Conservation (phyloP, 305 asterid genomes). For the Lippia alba region DNA sequence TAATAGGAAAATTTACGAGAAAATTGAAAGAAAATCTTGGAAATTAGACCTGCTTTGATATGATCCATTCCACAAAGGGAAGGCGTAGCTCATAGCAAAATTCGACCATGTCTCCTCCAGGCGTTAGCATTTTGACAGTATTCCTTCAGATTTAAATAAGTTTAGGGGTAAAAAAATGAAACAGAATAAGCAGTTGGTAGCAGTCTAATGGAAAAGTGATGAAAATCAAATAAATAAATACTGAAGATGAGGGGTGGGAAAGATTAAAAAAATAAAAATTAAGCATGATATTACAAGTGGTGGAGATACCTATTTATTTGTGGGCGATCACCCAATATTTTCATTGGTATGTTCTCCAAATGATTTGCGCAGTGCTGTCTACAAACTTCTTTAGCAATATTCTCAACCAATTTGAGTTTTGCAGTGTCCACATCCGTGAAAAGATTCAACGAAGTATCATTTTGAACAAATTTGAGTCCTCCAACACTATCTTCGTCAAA, state of each 20-base stretch:
- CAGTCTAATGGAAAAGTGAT: constrained; percentile 33
- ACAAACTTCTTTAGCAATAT: constrained; percentile 67
- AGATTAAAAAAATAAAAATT: not conserved
- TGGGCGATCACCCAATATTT: constrained; percentile 64
- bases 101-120: constrained; percentile 94
- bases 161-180: constrained; percentile 20
- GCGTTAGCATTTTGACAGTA: constrained; percentile 77
- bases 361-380: constrained; percentile 89
- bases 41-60: constrained; percentile 68
- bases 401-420: constrained; percentile 67
- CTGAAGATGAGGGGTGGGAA: constrained; percentile 24
- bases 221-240: constrained; percentile 15
- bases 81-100: constrained; percentile 91
- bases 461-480: constrained; percentile 56
- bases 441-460: constrained; percentile 62
- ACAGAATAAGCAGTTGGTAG: constrained; percentile 23
- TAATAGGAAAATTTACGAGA: not conserved
- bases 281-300: constrained; percentile 19
- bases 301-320: constrained; percentile 62
- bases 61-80: constrained; percentile 84
- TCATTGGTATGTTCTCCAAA: constrained; percentile 85
- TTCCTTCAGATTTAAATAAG: constrained; percentile 52
- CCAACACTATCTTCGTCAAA: constrained; percentile 79
- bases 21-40: constrained; percentile 3
- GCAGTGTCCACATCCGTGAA: constrained; percentile 71